phyloP scores from a whole-genome alignment of 225 moss, liverwort and hornwort species.

The Climacium dendroides region DNA sequence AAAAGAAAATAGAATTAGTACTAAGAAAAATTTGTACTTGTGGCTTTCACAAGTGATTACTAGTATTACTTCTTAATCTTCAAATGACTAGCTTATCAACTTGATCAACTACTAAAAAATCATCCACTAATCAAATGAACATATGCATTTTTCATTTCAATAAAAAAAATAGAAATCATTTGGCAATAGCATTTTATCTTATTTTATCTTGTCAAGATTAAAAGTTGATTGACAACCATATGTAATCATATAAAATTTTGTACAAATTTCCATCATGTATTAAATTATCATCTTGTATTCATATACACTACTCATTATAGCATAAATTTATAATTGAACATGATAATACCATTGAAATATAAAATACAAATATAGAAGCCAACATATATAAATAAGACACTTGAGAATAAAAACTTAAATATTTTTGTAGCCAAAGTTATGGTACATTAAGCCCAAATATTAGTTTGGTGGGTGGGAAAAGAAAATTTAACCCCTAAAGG shows the following conservation, averaged over 20 bases:
- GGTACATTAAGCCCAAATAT: no score
- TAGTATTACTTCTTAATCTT: background rate
- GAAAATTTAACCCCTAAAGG: no score
- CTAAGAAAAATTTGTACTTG: fast-evolving
- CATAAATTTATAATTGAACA: background rate
- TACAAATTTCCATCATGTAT: background rate
- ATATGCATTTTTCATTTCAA: background rate
- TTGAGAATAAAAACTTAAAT: background rate
- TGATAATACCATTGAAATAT: background rate
- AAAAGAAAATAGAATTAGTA: background rate
- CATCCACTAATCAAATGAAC: background rate
- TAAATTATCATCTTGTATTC: background rate
- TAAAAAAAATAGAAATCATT: background rate
- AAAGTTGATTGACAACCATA: background rate
- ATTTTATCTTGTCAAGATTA: background rate
- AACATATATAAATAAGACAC: fast-evolving
- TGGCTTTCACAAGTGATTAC: background rate
- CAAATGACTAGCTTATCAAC: background rate
- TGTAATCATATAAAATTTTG: background rate
- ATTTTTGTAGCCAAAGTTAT: no score
- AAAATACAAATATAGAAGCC: background rate
- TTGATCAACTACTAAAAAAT: background rate
- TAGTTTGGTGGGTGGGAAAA: no score
- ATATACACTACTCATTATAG: background rate
- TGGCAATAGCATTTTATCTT: background rate